Evolutionary conservation across 1,284 basidiomycete genomes (phyloP).

Genomic region (Ceratorhiza oryzae-sativae): DNA sequence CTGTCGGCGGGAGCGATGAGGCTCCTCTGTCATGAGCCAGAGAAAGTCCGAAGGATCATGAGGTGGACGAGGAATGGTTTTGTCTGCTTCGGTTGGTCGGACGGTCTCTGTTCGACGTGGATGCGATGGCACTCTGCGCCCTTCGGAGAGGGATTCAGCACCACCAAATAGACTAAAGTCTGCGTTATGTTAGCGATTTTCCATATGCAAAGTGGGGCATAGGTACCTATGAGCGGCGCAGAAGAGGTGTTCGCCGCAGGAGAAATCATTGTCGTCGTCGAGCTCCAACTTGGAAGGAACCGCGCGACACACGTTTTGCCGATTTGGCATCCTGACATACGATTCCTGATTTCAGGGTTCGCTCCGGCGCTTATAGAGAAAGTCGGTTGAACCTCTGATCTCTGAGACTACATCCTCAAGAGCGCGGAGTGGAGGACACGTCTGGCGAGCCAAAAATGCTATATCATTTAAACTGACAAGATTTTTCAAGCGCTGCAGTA

Average conservation of each 20-base stretch:
- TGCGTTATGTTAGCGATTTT: slow-evolving; percentile 47
- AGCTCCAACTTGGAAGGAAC: neutral
- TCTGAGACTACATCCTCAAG: too few species aligned
- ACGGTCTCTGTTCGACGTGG: slow-evolving; percentile 65
- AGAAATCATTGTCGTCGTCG: slow-evolving; percentile 32
- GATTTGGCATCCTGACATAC: neutral
- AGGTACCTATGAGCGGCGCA: slow-evolving; percentile 29
- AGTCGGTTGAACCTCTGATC: too few species aligned
- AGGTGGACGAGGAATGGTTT: slow-evolving; percentile 59
- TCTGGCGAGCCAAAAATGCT: too few species aligned
- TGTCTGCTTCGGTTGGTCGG: slow-evolving; percentile 51
- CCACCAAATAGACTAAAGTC: slow-evolving; percentile 68
- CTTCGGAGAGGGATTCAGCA: slow-evolving; percentile 73
- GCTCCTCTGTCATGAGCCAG: slow-evolving; percentile 98
- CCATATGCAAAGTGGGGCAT: neutral
- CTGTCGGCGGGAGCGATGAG: slow-evolving; percentile 85
- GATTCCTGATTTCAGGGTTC: too few species aligned
- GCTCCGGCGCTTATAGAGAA: too few species aligned
- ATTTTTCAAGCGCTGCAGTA: too few species aligned
- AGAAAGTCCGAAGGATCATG: slow-evolving; percentile 82
- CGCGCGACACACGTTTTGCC: too few species aligned
- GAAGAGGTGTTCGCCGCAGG: slow-evolving; percentile 22
- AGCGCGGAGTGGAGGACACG: too few species aligned
- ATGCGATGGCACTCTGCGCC: slow-evolving; percentile 45
- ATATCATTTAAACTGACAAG: too few species aligned